Base-by-base conservation (phyloP, 2,329 filamentous ascomycete species). In the Botrytis sinoallii region DNA sequence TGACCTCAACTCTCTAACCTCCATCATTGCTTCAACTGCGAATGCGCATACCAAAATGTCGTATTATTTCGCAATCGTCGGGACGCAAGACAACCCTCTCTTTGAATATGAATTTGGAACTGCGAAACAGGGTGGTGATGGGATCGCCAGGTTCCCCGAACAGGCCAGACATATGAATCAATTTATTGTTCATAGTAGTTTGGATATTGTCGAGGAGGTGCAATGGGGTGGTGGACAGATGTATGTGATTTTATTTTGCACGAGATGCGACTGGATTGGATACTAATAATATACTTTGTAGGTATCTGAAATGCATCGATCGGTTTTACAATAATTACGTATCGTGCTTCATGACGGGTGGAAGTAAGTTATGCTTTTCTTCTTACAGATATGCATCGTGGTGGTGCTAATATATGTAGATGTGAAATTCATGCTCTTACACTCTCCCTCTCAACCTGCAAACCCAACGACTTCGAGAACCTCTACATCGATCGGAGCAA, bases 81-180 rank as follows among this genome's bases (percentile, higher is more conserved):
- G 95, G 81, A 97, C 94, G 35, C 93, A 94, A 79, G 96, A 99
- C 86, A 97, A 95, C 81, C 95, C 96, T 48, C 89, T 99, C 78
- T 99, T 98, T 85, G 95, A 97, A 85, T 90, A 97, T 84, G 95
- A 97, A 82, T 99, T 99, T 82, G 96, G 96, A 79, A 98, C 95
- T 57, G 97, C 94, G 59, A 98, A 98, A 84, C 92, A 94, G 79
- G 95, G 95, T 84, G 95, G 95, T 82, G 96, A 98, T 86, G 96
- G 96, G 79, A 87, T 94, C 82, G 89, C 95, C 75, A 92, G 93
- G 81, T 98, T 98, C 86, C 90, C 89, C 74, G 93, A 97, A 77
- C 91, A 97, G 80, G 92, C 95, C 72, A 91, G 93, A 76, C 93
- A 97, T 83, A 92, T 98, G 87, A 98, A 98, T 85, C 96, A 98